phyloP scores from a whole-genome alignment of 2,329 filamentous ascomycete species.

The Botryosphaeria agaves region DNA sequence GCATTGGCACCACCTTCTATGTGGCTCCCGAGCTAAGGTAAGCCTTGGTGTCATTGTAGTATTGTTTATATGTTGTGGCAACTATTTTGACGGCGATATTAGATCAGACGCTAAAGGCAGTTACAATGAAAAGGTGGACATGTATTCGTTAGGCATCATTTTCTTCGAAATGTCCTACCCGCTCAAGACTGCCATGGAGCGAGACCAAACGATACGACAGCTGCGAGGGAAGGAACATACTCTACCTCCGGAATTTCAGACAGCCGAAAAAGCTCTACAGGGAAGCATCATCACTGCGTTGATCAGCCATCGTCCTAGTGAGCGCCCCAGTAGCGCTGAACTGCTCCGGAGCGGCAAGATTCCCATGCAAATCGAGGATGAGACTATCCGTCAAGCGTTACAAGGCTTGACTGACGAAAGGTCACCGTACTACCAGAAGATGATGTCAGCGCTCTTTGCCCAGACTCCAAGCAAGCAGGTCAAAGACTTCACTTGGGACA shows the following conservation, averaged over 20 bases:
- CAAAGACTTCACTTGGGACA: constrained; percentile 46
- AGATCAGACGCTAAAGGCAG: constrained; percentile 55
- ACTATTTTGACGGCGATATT: no score
- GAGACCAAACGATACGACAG: constrained; percentile 46
- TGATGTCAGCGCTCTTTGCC: constrained; percentile 71
- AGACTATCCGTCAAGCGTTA: constrained; percentile 70
- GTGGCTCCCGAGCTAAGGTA: constrained; percentile 91
- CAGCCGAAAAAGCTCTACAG: constrained; percentile 50
- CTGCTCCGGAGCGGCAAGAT: constrained; percentile 74
- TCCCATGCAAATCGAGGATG: constrained; percentile 82
- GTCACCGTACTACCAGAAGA: constrained; percentile 79
- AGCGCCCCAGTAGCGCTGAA: constrained; percentile 67
- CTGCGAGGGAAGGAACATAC: constrained; percentile 50
- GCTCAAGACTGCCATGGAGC: constrained; percentile 44
- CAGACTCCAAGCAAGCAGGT: constrained; percentile 54
- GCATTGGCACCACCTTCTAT: constrained; percentile 68
- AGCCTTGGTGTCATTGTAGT: no score
- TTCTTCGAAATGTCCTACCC: constrained; percentile 91
- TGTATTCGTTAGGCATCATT: constrained; percentile 94
- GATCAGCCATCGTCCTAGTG: constrained; percentile 64
- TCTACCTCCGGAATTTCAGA: constrained; percentile 57
- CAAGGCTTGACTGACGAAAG: constrained; percentile 64
- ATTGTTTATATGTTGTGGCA: no score
- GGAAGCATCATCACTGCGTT: constrained; percentile 64
- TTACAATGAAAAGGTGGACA: constrained; percentile 92